Percentiles rank a stretch among this genome's conserved stretches.
These are phyloP conservation scores for Antrodiella citrinella DNA, from an alignment of 768 basidiomycete species.

Conservation along the genomic window DNA sequence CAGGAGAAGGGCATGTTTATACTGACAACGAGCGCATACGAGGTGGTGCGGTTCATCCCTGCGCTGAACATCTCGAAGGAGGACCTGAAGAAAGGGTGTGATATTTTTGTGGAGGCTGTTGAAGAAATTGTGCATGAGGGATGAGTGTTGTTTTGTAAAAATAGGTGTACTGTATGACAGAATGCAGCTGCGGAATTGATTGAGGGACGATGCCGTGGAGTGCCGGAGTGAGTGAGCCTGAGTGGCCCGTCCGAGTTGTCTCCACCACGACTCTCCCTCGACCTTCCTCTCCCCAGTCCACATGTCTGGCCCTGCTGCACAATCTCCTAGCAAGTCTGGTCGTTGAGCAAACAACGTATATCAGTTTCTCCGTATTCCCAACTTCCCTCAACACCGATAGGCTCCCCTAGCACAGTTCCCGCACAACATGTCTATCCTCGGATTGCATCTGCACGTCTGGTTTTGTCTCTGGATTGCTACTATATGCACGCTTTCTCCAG, in stretches of 20 bases:
- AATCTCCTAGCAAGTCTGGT: background rate
- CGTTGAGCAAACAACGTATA: background rate
- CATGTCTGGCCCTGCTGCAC: background rate
- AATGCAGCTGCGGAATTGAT: background rate
- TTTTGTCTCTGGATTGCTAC: background rate
- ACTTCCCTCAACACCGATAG: too few relatives aligned
- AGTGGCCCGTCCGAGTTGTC: too few relatives aligned
- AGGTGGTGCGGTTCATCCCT: conserved; percentile 90
- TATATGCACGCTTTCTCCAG: background rate
- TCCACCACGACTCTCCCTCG: background rate
- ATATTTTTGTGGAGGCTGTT: conserved; percentile 63
- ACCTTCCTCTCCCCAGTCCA: background rate
- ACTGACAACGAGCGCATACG: conserved; percentile 83
- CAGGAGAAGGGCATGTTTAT: conserved; percentile 81
- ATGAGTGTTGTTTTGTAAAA: conserved; percentile 3
- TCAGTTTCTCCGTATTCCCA: background rate
- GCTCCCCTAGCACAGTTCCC: too few relatives aligned
- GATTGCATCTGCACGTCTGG: background rate
- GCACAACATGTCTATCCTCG: background rate
- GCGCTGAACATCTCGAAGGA: conserved; percentile 71
- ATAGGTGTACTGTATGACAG: background rate
- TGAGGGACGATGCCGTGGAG: background rate
- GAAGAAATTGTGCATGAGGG: conserved; percentile 53
- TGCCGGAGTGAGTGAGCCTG: background rate
- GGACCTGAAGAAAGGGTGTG: conserved; percentile 64